Evolutionary conservation across 352 stramenopile genomes (phyloP).

Genomic region (Pythium chondricola): DNA sequence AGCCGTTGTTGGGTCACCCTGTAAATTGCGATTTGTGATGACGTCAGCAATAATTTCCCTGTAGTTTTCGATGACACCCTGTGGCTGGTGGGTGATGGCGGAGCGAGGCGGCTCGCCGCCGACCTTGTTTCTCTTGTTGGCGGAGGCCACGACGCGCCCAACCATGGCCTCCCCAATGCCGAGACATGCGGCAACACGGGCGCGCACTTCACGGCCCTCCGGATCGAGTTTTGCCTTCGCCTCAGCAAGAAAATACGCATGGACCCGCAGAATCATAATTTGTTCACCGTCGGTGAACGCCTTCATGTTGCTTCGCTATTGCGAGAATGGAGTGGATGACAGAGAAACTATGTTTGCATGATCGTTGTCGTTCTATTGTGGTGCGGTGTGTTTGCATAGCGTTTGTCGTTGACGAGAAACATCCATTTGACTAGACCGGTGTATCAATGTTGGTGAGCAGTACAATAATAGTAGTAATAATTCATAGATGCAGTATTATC

Average conservation of each 20-base stretch:
- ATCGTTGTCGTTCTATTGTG: not conserved
- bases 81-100: not conserved
- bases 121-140: constrained; percentile 2
- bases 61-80: constrained; percentile 2
- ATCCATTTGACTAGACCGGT: not conserved
- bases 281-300: constrained; percentile 6
- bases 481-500: too few relatives aligned
- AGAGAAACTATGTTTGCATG: not conserved
- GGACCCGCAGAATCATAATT: constrained; percentile 2
- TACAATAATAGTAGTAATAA: not conserved
- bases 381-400: constrained; percentile 2
- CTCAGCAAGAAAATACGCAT: constrained; percentile 1
- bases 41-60: constrained; percentile 2
- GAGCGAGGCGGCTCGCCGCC: not conserved
- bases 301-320: not conserved
- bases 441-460: constrained; percentile 3
- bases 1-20: not conserved
- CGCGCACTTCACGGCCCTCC: constrained; percentile 2
- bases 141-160: not conserved
- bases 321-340: constrained; percentile 1
- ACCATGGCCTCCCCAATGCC: not conserved
- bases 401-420: not conserved
- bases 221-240: not conserved
- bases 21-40: constrained; percentile 3
- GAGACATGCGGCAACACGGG: constrained; percentile 1